phyloP scores from a whole-genome alignment of 2,329 filamentous ascomycete species.

The Claviceps africana region DNA sequence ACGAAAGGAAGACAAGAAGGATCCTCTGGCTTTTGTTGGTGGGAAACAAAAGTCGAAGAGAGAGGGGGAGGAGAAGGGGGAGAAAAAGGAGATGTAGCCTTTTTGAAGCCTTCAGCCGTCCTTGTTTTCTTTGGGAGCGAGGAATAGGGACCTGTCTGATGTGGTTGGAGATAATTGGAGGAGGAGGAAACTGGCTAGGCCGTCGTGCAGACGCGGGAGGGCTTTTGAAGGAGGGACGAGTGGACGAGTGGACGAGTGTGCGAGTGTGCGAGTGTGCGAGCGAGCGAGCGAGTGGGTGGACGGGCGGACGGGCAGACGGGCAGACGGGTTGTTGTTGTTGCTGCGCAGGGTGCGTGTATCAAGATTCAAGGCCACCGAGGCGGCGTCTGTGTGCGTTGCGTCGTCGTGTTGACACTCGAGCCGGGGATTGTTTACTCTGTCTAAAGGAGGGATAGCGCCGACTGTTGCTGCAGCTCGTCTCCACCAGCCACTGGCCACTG shows the following conservation, averaged over 20 bases:
- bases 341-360: slow-evolving; percentile 14
- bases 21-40: slow-evolving; percentile 50
- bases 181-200: slow-evolving; percentile 16
- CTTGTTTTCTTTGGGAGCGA: slow-evolving; percentile 12
- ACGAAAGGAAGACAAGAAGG: slow-evolving; percentile 58
- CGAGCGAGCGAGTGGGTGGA: no score
- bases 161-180: slow-evolving; percentile 27
- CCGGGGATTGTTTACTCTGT: slow-evolving; percentile 14
- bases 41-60: slow-evolving; percentile 38
- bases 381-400: no score
- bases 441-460: slow-evolving; percentile 12
- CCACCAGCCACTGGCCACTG: slow-evolving; percentile 4
- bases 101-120: slow-evolving; percentile 22
- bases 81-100: slow-evolving; percentile 18
- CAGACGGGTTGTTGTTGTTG: neutral
- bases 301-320: neutral
- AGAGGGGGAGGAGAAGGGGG: slow-evolving; percentile 18
- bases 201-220: slow-evolving; percentile 19
- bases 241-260: slow-evolving; percentile 14
- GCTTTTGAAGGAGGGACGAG: slow-evolving; percentile 25
- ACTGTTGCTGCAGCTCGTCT: slow-evolving; percentile 5
- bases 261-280: no score
- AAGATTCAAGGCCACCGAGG: slow-evolving; percentile 1
- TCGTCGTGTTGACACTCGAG: slow-evolving; percentile 10
- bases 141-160: slow-evolving; percentile 11